Base-by-base conservation (phyloP, 1,284 basidiomycete species). In the Boletus calvinii region DNA sequence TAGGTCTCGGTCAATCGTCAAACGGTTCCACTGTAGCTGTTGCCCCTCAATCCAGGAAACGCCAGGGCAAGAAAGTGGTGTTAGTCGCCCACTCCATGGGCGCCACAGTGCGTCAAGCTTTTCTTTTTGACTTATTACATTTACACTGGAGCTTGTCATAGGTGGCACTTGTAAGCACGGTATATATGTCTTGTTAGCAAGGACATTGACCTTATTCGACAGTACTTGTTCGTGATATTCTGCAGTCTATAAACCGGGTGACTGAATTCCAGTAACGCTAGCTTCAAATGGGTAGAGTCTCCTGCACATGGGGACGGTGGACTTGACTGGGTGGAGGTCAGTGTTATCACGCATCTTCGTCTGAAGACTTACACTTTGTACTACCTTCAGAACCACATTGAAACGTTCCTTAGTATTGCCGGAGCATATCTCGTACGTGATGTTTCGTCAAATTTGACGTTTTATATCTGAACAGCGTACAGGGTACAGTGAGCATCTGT, bases 241-340 rank as follows among this genome's bases (percentile, higher is more conserved):
- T 24, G 6, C 20, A 12, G 32, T 36, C 12, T 11, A 5, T 31
- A 18, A 10, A 10, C 7, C 2, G 6, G 18, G 22, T 46, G 17
- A 43, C 39, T 58, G 32, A 65, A 50, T 13, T 30, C 40, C 7
- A 31, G 10, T 32, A 20, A 50, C 18, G 13, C 6, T 54, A 94
- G 91, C 67, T 79, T 94, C 63, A 98, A 98, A 76, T 98, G 96
- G 97, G 94, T 97, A 0, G 97, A 99, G 71, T 88, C 92, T 0
- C 81, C 88, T 17, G 71, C 77, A 43, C 89, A 89, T 60, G 96
- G 96, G 5, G 83, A 84, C 4, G 96, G 94, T 15, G 97, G 96
- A 1, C 74, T 85, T 2, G 75, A 81, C 30, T 99, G 97, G 97
- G 92, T 97, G 15, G 95, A 98, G 76, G 89, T 89, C 54, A 41